Conservation (phyloP, 106 monocot genomes). For the Xerophyta viscosa region DNA sequence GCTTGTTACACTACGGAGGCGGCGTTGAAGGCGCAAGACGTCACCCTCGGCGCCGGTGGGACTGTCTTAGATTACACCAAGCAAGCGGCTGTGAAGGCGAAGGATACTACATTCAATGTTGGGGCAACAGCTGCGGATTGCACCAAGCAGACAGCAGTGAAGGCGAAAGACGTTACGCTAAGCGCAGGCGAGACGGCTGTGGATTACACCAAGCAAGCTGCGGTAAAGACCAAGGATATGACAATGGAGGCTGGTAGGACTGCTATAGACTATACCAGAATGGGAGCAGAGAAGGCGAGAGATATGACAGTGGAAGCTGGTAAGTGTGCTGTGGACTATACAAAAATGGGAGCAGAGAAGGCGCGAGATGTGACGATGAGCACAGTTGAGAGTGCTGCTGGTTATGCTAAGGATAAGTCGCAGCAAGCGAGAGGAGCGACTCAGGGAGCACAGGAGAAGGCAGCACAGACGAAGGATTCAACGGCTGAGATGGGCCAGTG, state of each 20-base stretch:
- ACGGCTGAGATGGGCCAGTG: constrained; percentile 4
- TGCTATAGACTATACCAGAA: constrained; percentile 14
- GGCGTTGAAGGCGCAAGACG: constrained; percentile 1
- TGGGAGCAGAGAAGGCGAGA: constrained; percentile 13
- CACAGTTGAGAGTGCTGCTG: constrained; percentile 12
- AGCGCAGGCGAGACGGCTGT: constrained; percentile 6
- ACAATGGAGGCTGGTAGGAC: constrained; percentile 9
- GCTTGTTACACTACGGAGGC: too few relatives aligned
- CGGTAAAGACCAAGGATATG: constrained; percentile 21
- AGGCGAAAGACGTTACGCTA: constrained; percentile 15
- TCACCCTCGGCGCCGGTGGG: constrained; percentile 1
- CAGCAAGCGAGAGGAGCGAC: too few relatives aligned
- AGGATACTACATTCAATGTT: constrained; percentile 9
- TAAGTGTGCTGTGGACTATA: constrained; percentile 5
- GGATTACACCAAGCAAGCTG: constrained; percentile 13
- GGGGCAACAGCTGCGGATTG: constrained; percentile 1
- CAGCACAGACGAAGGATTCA: constrained; percentile 6
- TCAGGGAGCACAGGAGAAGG: constrained; percentile 5
- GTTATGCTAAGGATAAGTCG: constrained; percentile 7
- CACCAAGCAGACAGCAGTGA: constrained; percentile 12
- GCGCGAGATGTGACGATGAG: constrained; percentile 21
- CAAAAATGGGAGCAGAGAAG: constrained; percentile 14
- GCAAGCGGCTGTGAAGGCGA: constrained; percentile 17
- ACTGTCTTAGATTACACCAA: too few relatives aligned
- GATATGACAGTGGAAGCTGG: constrained; percentile 1